A percentile compares a stretch with the other conserved stretches of the same genome.
phyloP scores from a whole-genome alignment of 352 stramenopile genomes.

The Phytophthora constricta region DNA sequence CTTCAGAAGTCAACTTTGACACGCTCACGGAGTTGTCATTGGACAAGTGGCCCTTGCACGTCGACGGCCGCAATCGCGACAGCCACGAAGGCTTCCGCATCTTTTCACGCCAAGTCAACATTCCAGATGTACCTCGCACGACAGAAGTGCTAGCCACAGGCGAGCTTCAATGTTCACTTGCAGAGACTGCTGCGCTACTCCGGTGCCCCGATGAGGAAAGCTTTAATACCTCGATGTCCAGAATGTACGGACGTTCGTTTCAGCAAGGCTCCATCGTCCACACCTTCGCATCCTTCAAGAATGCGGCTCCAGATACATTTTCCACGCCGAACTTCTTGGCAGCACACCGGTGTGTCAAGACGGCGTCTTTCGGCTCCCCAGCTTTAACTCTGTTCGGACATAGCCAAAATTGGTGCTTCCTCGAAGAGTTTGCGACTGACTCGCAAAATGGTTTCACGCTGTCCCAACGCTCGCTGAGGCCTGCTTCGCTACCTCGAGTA shows the following conservation, averaged over 20 bases:
- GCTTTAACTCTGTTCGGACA: conserved; percentile 32
- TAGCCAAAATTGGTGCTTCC: conserved; percentile 41
- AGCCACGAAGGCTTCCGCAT: conserved; percentile 19
- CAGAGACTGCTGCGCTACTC: conserved; percentile 30
- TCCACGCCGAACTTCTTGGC: not conserved
- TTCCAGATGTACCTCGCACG: not conserved
- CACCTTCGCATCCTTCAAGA: conserved; percentile 11
- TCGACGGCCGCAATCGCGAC: not conserved
- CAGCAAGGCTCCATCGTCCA: conserved; percentile 39
- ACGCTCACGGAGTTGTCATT: conserved; percentile 17
- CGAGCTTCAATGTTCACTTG: conserved; percentile 37
- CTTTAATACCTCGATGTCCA: conserved; percentile 35
- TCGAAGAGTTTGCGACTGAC: conserved; percentile 23
- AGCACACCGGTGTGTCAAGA: conserved; percentile 35
- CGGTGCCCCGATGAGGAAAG: conserved; percentile 18
- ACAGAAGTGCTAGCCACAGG: conserved; percentile 30
- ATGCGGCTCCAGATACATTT: not conserved
- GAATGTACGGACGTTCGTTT: conserved; percentile 41
- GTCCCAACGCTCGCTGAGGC: conserved; percentile 33
- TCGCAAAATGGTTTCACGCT: conserved; percentile 27
- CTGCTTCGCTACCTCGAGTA: conserved; percentile 25
- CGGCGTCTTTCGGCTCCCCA: conserved; percentile 33
- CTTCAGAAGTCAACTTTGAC: conserved; percentile 26
- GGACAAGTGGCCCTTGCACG: conserved; percentile 17
- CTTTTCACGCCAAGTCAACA: conserved; percentile 17